Evolutionary conservation across 768 basidiomycete species (phyloP).

Genomic region (Lyophyllum atratum): DNA sequence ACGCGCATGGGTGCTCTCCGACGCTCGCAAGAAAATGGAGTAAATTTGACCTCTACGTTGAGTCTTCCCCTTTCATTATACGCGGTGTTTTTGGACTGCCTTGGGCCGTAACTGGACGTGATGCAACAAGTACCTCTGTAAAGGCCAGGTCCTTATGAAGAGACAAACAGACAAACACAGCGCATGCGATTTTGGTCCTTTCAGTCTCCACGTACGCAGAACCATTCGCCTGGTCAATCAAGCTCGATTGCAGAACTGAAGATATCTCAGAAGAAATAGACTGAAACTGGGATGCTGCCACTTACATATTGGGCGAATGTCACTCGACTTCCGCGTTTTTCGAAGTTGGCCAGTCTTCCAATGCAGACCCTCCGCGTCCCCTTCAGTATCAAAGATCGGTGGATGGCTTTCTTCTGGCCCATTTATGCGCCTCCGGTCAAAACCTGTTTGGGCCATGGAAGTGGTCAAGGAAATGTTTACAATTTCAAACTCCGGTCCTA

Average conservation of each 20-base stretch:
- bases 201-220: constrained; percentile 96
- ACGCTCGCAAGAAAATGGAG: constrained; percentile 84
- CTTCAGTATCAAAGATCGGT: constrained; percentile 56
- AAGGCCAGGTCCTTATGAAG: constrained; percentile 2
- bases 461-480: neutral
- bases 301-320: constrained; percentile 88
- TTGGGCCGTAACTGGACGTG: constrained; percentile 70
- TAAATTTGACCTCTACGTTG: constrained; percentile 96
- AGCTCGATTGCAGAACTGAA: constrained; percentile 83
- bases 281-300: constrained; percentile 6
- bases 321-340: constrained; percentile 52
- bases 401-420: constrained; percentile 85
- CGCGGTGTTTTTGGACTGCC: constrained; percentile 75
- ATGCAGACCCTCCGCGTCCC: constrained; percentile 21
- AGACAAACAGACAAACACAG: constrained; percentile 68
- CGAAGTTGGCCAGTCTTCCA: constrained; percentile 43
- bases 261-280: constrained; percentile 11
- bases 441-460: constrained; percentile 52
- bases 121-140: constrained; percentile 10
- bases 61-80: constrained; percentile 89
- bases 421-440: constrained; percentile 88
- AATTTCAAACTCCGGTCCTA: constrained; percentile 35
- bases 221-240: constrained; percentile 93
- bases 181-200: constrained; percentile 91
- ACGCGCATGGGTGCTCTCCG: constrained; percentile 87